Evolutionary conservation across 2,329 filamentous ascomycete species (phyloP).

Genomic region (Plenodomus tracheiphilus): DNA sequence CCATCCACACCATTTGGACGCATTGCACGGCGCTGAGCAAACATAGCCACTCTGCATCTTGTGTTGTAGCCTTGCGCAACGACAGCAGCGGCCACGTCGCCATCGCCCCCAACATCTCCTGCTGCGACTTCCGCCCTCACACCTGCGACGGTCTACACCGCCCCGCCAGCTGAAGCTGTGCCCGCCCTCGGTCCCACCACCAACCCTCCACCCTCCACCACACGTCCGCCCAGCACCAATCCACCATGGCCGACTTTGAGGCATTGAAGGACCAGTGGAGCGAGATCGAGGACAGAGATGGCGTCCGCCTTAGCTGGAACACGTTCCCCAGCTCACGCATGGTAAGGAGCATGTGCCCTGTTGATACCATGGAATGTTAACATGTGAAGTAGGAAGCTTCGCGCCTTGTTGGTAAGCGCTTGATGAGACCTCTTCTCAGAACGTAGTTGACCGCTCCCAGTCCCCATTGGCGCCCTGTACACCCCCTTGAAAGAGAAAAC

Average conservation of each 20-base stretch:
- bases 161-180: conserved; percentile 37
- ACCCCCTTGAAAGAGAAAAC: conserved; percentile 95
- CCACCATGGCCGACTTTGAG: conserved; percentile 81
- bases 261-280: conserved; percentile 93
- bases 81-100: conserved; percentile 8
- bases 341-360: conserved; percentile 50
- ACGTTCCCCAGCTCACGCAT: conserved; percentile 97
- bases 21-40: conserved; percentile 14
- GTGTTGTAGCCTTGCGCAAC: conserved; percentile 13
- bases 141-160: conserved; percentile 16
- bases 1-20: conserved; percentile 22
- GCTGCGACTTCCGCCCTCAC: conserved; percentile 4
- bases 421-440: background rate
- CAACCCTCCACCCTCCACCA: conserved; percentile 20
- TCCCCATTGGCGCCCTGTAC: conserved; percentile 94
- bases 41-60: conserved; percentile 24
- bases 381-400: conserved; percentile 74
- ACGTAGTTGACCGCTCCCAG: conserved; percentile 44
- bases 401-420: conserved; percentile 66
- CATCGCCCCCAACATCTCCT: background rate
- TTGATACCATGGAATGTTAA: conserved; percentile 30
- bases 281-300: conserved; percentile 95
- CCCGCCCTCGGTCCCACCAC: conserved; percentile 36
- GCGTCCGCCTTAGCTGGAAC: conserved; percentile 96
- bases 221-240: conserved; percentile 9